phyloP scores from a whole-genome alignment of 805 yeast genomes.

The Metschnikowia kunwiensis region DNA sequence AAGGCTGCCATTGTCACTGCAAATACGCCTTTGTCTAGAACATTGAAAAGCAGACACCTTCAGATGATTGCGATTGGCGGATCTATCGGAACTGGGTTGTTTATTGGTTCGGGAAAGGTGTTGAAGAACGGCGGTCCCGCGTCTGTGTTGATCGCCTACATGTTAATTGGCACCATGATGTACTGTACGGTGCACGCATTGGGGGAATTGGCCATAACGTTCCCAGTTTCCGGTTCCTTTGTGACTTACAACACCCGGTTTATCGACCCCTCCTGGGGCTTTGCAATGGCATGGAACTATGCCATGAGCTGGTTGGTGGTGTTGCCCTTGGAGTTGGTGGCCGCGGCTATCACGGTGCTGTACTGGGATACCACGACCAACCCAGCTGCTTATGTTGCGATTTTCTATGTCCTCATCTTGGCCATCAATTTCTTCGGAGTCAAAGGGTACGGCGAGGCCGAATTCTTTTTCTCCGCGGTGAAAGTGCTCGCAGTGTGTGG shows the following conservation, averaged over 20 bases:
- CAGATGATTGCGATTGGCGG: conserved; percentile 70
- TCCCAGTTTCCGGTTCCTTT: conserved; percentile 32
- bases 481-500: conserved; percentile 60
- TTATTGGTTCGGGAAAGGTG: conserved; percentile 60
- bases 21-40: conserved; percentile 54
- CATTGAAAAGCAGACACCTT: conserved; percentile 55
- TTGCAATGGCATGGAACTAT: conserved; percentile 32
- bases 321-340: conserved; percentile 35
- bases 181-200: conserved; percentile 57
- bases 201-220: conserved; percentile 59
- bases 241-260: conserved; percentile 23
- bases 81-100: conserved; percentile 65
- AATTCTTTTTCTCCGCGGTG: conserved; percentile 51
- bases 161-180: conserved; percentile 54
- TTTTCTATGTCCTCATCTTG: conserved; percentile 51
- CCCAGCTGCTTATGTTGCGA: conserved; percentile 55
- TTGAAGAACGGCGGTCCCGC: conserved; percentile 63
- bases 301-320: conserved; percentile 37
- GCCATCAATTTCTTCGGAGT: conserved; percentile 59
- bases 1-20: conserved; percentile 49
- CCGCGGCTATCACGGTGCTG: conserved; percentile 40
- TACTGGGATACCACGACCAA: conserved; percentile 44
- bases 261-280: conserved; percentile 25
- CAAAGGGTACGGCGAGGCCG: conserved; percentile 68
- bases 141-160: conserved; percentile 53